These are phyloP conservation scores for Thalassiosira profunda DNA, from an alignment of 108 stramenopile species.

Conservation along the genomic window DNA sequence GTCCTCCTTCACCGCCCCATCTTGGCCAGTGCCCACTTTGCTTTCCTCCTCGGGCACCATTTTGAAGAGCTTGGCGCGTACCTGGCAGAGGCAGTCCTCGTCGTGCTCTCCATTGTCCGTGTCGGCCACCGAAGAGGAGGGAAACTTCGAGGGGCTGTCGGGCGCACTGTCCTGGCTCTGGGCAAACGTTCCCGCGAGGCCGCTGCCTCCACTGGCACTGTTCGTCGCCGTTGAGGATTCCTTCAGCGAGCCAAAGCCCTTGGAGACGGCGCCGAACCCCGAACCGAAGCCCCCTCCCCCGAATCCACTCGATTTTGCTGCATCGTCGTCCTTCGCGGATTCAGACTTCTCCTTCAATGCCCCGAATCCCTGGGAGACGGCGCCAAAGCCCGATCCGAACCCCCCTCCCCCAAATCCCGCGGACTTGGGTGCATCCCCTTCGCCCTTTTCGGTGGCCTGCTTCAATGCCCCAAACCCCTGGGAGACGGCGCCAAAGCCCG, in stretches of 20 bases:
- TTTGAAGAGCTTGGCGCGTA: conserved; percentile 69
- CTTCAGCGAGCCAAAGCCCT: not conserved
- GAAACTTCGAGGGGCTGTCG: conserved; percentile 1
- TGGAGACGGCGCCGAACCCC: not conserved
- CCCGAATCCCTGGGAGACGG: conserved; percentile 26
- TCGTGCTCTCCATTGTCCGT: conserved; percentile 70
- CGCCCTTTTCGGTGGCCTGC: not conserved
- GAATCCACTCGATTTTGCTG: conserved; percentile 13
- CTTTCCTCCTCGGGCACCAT: conserved; percentile 37
- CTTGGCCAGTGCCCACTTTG: conserved; percentile 7
- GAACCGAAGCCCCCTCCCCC: conserved; percentile 1
- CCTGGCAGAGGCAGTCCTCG: conserved; percentile 57
- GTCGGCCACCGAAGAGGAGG: conserved; percentile 1
- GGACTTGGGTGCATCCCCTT: conserved; percentile 5
- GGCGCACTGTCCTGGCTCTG: not conserved
- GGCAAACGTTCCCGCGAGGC: conserved; percentile 4
- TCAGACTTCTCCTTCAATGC: too few species aligned
- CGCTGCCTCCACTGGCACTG: not conserved
- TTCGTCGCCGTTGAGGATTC: conserved; percentile 1
- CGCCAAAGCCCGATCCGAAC: conserved; percentile 36
- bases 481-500: not conserved
- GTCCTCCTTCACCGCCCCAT: conserved; percentile 14
- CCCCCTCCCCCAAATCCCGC: conserved; percentile 25
- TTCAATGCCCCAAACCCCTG: conserved; percentile 1
- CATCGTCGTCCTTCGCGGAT: too few species aligned